phyloP scores from a whole-genome alignment of 805 yeast genomes.

The Kodamaea hsintzibuensis region DNA sequence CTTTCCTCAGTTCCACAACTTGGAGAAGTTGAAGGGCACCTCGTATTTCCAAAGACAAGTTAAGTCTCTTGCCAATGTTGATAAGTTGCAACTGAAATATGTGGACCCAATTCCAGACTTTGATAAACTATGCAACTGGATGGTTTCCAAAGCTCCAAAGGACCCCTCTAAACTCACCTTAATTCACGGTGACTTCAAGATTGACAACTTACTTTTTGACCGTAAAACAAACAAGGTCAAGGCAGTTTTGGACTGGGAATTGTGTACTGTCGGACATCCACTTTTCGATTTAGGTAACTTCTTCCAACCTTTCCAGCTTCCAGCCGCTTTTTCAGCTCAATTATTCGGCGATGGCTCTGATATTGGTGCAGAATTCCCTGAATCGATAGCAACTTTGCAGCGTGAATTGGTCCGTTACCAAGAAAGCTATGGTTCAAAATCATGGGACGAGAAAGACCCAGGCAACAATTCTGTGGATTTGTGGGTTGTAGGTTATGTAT shows the following conservation, averaged over 20 bases:
- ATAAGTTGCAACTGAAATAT: conserved; percentile 33
- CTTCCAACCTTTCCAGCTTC: conserved; percentile 52
- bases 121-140: conserved; percentile 42
- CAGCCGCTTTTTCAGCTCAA: conserved; percentile 16
- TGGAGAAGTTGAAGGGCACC: conserved; percentile 15
- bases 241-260: conserved; percentile 67
- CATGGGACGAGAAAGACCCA: conserved; percentile 34
- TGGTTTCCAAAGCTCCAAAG: conserved; percentile 44
- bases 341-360: conserved; percentile 15
- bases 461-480: conserved; percentile 44
- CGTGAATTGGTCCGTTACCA: conserved; percentile 29
- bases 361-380: conserved; percentile 35
- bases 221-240: conserved; percentile 49
- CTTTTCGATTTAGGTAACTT: conserved; percentile 61
- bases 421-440: conserved; percentile 18
- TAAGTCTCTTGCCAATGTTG: conserved; percentile 46
- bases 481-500: conserved; percentile 57
- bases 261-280: conserved; percentile 66
- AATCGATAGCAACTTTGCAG: conserved; percentile 20
- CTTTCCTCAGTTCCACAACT: conserved; percentile 44
- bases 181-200: conserved; percentile 66
- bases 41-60: conserved; percentile 57
- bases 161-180: conserved; percentile 47
- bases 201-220: conserved; percentile 63
- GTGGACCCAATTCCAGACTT: conserved; percentile 53